Conservation (phyloP, 176 grass and related monocot species). For the Oropetium thomaeum region DNA sequence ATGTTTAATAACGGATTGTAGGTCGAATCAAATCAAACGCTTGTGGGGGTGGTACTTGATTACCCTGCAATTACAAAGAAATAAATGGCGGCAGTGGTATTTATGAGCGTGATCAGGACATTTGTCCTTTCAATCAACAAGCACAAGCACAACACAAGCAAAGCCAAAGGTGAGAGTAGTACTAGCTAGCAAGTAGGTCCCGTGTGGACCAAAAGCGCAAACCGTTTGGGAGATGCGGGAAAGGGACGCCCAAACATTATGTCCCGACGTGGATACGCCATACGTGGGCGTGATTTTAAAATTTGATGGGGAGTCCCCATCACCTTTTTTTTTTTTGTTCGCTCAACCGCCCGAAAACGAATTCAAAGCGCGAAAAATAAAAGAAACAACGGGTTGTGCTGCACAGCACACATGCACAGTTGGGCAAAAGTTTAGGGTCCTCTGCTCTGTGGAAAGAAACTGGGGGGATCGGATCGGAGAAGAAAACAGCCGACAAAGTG, state of each 20-base stretch:
- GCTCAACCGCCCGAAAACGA: neutral
- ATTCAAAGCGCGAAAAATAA: neutral
- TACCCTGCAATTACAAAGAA: too few species aligned
- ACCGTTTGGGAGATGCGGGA: constrained; percentile 28
- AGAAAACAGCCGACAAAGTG: too few species aligned
- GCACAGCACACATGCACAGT: too few species aligned
- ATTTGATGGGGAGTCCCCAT: constrained; percentile 28
- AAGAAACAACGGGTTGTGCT: too few species aligned
- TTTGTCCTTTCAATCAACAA: neutral
- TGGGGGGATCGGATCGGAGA: too few species aligned
- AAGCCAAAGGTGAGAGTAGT: neutral
- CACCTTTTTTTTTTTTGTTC: too few species aligned
- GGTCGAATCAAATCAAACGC: too few species aligned
- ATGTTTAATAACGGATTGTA: too few species aligned
- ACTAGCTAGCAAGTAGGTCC: neutral
- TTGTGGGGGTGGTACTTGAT: too few species aligned
- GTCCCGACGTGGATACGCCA: constrained; percentile 22
- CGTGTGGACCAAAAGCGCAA: constrained; percentile 23
- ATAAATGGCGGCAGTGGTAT: too few species aligned
- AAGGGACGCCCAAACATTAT: constrained; percentile 27
- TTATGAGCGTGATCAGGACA: too few species aligned
- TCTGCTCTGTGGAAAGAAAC: neutral
- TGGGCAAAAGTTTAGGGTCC: neutral
- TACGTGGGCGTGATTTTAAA: constrained; percentile 12
- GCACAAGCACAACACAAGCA: too few species aligned